A percentile compares a stretch with the other conserved stretches of the same genome.
phyloP scores from a whole-genome alignment of 2,329 filamentous ascomycete species.

The Akanthomyces lecanii region DNA sequence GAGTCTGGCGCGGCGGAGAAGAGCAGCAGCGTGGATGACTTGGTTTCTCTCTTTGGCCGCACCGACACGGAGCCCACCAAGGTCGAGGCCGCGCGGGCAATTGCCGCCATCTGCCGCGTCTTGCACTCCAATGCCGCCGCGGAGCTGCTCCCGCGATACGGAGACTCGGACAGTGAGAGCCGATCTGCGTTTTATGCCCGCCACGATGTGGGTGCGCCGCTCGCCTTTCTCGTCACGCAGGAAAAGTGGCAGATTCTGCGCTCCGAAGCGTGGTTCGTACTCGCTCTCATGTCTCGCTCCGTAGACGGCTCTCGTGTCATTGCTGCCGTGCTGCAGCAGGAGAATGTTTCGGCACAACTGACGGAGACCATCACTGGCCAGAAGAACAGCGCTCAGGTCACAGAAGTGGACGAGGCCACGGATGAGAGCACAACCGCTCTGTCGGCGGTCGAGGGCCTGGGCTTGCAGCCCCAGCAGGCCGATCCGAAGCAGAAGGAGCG shows the following conservation, averaged over 20 bases:
- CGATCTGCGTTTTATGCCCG: conserved; percentile 41
- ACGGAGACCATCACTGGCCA: conserved; percentile 47
- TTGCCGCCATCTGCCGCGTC: conserved; percentile 50
- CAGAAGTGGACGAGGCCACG: conserved; percentile 18
- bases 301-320: conserved; percentile 46
- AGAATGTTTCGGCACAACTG: conserved; percentile 42
- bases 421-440: conserved; percentile 18
- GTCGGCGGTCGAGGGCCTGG: conserved; percentile 32
- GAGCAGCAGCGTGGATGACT: conserved; percentile 32
- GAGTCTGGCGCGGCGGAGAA: conserved; percentile 16
- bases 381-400: conserved; percentile 1
- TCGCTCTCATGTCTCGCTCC: conserved; percentile 56
- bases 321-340: conserved; percentile 37
- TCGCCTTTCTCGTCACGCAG: conserved; percentile 53
- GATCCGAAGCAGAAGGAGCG: conserved; percentile 40
- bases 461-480: conserved; percentile 44
- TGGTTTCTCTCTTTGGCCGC: conserved; percentile 36
- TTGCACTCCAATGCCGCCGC: conserved; percentile 42
- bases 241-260: conserved; percentile 55
- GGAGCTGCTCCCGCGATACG: conserved; percentile 26
- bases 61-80: conserved; percentile 48
- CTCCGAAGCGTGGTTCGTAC: conserved; percentile 59
- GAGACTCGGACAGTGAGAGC: conserved; percentile 22
- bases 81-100: conserved; percentile 54
- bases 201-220: conserved; percentile 40